phyloP scores from a whole-genome alignment of 345 rosid species.

The Draba incana region DNA sequence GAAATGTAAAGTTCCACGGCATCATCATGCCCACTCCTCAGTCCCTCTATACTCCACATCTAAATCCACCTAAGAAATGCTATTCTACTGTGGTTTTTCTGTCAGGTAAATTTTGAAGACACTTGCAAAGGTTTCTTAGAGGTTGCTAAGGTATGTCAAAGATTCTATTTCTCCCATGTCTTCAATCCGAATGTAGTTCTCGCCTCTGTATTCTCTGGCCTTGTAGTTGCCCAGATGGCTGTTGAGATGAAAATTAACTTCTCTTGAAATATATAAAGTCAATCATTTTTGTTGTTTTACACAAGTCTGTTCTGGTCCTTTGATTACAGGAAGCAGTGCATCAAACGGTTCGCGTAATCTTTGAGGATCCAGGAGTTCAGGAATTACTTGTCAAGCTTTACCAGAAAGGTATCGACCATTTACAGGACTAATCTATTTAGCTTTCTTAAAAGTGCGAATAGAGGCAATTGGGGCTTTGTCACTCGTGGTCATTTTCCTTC shows the following conservation, averaged over 20 bases:
- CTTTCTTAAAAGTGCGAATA: slow-evolving; percentile 5
- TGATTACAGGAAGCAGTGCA: slow-evolving; percentile 86
- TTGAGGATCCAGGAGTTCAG: slow-evolving; percentile 99
- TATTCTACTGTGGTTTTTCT: slow-evolving; percentile 23
- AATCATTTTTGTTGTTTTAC: slow-evolving; percentile 3
- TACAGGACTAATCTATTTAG: slow-evolving; percentile 2
- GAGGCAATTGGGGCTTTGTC: background rate
- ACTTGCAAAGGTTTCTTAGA: slow-evolving; percentile 97
- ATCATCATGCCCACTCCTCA: slow-evolving; percentile 12
- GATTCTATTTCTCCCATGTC: slow-evolving; percentile 2
- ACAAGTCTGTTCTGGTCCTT: slow-evolving; percentile 19
- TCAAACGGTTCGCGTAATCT: slow-evolving; percentile 85
- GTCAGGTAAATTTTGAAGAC: slow-evolving; percentile 96
- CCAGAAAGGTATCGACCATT: slow-evolving; percentile 67
- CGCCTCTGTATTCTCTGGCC: slow-evolving; percentile 3
- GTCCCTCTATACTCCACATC: slow-evolving; percentile 15
- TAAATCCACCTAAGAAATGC: slow-evolving; percentile 9
- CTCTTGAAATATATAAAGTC: slow-evolving; percentile 8
- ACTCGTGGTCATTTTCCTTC: slow-evolving; percentile 16
- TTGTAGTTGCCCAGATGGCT: slow-evolving; percentile 24
- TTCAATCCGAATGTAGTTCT: slow-evolving; percentile 1
- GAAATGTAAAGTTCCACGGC: slow-evolving; percentile 19
- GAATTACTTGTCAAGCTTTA: slow-evolving; percentile 92
- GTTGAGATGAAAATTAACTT: slow-evolving; percentile 2
- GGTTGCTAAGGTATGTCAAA: slow-evolving; percentile 79